Evolutionary conservation across 2,329 filamentous ascomycete genomes (phyloP).

Genomic region (Fusarium concolor): DNA sequence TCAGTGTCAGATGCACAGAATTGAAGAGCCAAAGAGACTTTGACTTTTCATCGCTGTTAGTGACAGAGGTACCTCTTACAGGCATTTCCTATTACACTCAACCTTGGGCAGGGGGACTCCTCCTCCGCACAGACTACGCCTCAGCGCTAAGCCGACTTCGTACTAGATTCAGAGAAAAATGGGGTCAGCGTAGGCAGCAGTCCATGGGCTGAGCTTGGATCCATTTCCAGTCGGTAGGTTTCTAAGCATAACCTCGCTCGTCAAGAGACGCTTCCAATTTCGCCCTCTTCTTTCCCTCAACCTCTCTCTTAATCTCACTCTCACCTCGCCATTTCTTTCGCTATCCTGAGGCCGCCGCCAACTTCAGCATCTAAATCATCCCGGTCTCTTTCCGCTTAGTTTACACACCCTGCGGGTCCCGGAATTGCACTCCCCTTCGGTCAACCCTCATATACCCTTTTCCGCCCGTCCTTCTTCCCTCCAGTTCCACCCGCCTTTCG

Average conservation of each 20-base stretch:
- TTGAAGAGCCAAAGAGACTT: background rate
- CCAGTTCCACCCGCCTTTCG: constrained; percentile 45
- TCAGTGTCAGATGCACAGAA: constrained; percentile 6
- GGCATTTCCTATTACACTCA: constrained; percentile 14
- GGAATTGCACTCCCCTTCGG: constrained; percentile 23
- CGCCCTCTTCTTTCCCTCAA: constrained; percentile 23
- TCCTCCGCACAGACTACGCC: constrained; percentile 48
- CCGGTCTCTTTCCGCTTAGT: constrained; percentile 8
- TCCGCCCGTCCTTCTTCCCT: constrained; percentile 41
- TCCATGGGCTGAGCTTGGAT: constrained; percentile 45
- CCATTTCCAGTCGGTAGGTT: constrained; percentile 41
- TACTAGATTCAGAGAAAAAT: background rate
- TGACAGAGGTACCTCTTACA: background rate
- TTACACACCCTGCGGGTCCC: constrained; percentile 26
- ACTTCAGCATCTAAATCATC: constrained; percentile 19
- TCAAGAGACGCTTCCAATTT: constrained; percentile 28
- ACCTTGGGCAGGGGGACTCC: constrained; percentile 33
- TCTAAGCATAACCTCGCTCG: constrained; percentile 46
- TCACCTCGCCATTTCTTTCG: constrained; percentile 4
- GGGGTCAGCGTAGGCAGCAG: constrained; percentile 49
- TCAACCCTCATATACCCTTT: constrained; percentile 46
- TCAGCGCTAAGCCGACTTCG: constrained; percentile 34
- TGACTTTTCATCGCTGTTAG: constrained; percentile 7
- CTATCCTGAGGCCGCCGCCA: constrained; percentile 41
- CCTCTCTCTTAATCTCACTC: constrained; percentile 17